These are phyloP conservation scores for Cyclotella baltica DNA, from an alignment of 108 stramenopile species.

Conservation along the genomic window DNA sequence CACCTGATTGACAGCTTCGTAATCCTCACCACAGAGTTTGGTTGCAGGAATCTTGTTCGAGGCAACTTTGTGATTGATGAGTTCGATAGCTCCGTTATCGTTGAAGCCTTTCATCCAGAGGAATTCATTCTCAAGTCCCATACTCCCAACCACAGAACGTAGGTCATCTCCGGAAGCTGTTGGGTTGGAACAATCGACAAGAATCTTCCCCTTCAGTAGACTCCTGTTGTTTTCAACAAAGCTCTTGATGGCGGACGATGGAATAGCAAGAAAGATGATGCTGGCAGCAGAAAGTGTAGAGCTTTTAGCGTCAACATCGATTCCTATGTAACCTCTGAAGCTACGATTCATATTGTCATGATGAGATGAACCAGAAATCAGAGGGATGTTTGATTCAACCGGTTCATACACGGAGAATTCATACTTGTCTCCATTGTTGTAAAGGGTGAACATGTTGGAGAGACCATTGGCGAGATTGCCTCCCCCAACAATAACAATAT, in stretches of 20 bases:
- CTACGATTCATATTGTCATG: too few relatives aligned
- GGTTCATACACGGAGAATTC: too few relatives aligned
- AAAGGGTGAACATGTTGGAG: too few relatives aligned
- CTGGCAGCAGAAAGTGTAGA: too few relatives aligned
- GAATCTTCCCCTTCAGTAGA: conserved; percentile 18
- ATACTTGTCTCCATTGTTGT: too few relatives aligned
- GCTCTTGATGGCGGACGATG: conserved; percentile 13
- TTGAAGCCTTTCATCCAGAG: conserved; percentile 46
- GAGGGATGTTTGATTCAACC: too few relatives aligned
- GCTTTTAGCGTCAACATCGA: too few relatives aligned
- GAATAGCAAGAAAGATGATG: too few relatives aligned
- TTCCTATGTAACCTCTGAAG: too few relatives aligned
- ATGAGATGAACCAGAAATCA: too few relatives aligned
- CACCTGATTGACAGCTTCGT: conserved; percentile 19
- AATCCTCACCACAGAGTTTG: conserved; percentile 21
- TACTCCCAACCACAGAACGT: not conserved
- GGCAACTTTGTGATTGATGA: not conserved
- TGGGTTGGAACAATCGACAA: conserved; percentile 33
- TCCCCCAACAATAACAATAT: too few relatives aligned
- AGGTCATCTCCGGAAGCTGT: conserved; percentile 3
- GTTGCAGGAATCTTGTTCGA: conserved; percentile 18
- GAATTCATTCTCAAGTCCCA: conserved; percentile 4
- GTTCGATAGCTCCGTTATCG: conserved; percentile 33
- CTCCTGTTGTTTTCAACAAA: conserved; percentile 34
- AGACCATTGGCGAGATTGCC: too few relatives aligned